Base-by-base conservation (phyloP, 2,329 filamentous ascomycete species). In the Epichloe coenophiala region DNA sequence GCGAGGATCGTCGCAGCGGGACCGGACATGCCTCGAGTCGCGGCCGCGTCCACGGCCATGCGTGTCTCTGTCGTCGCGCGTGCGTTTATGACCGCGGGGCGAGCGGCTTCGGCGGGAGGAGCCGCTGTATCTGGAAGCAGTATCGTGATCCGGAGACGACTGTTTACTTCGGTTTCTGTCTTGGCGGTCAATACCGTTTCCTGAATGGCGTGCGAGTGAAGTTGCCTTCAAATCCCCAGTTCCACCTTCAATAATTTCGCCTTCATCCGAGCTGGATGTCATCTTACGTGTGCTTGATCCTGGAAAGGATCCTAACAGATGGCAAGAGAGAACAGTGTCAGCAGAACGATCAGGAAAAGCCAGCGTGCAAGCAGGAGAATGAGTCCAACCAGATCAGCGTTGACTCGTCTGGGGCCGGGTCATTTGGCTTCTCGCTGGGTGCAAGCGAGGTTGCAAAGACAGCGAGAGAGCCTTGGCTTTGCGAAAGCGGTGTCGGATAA, bases 151-250 rank as follows among this genome's bases (percentile, higher is more conserved):
- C 59, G 78, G 78, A 56, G 79, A 80, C 63, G 78, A 77, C 60
- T 71, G 64, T 75, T 74, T 78, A 67, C 70, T 74, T 70, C 77
- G 80, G 71, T 71, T 77, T 90, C 88, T 95, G 86, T 85, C 79
- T 77, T 76, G 81, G 80, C 84, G 86, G 88, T 95, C 86, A 95
- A 95, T 83, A 80, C 78, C 82, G 80, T 74, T 83, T 84, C 81
- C 78, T 78, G 83, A 80, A 77, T 78, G 71, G 69, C 77, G 77
- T 76, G 77, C 75, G 77, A 83, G 80, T 83, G 84, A 84, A 87
- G 85, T 86, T 93, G 88, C 87, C 88, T 93, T 93, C 68, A 70
- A 71, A 62, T 73, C 65, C 64, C 66, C 66, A 75, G 75, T 77
- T 70, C 77, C 76, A 71, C 79, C 79, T 71, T 90, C 86, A 67